Base-by-base conservation (phyloP, 1,284 basidiomycete genomes). In the Cryptococcus depauperatus region DNA sequence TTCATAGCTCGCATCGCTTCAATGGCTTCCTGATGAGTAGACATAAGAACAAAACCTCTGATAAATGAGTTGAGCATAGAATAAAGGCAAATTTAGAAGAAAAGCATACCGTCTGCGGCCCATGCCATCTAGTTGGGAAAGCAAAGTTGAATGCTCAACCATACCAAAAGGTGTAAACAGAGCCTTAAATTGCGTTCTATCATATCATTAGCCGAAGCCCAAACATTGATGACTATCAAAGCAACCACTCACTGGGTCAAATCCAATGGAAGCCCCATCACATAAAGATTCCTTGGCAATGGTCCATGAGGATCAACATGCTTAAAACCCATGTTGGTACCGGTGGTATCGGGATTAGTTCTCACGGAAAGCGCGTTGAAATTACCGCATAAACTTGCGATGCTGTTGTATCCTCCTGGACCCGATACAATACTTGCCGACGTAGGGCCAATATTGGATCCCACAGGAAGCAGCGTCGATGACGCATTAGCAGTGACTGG, bases 31-130 rank as follows among this genome's bases (percentile, higher is more conserved):
- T 50, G 46, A 37, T 67, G 61, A 14, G 56, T 54, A 1, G 57
- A 56, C 63, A 69, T 66, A 35, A 67, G 59, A 5, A 69, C 54
- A 38, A 69, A 69, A 2, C 66, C 66, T 26, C 66, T 61, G 30
- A 1, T 5, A 37, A n/a, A 23, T 9, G 32, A 46, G 32, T 4
- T 19, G 18, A 19, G 10, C 21, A 9, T 10, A 19, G 28, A 26
- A 37, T 37, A 30, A 28, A 32, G 10, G 2, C 4, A 5, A 25
- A 19, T 5, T 9, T 35, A 30, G 6, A 14, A 9, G 9, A 1
- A 0, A 0, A n/a, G 32, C 52, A 41, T 25, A 58, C 57, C 59
- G 48, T 33, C 59, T 53, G n/a, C 66, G 55, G 8, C 66, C 66
- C 26, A 59, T 50, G 1, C 60, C 58, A 35, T 69, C 66, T 9